These are phyloP conservation scores for Stylosanthes scabra DNA, from an alignment of 331 rosid species.

Conservation along the genomic window DNA sequence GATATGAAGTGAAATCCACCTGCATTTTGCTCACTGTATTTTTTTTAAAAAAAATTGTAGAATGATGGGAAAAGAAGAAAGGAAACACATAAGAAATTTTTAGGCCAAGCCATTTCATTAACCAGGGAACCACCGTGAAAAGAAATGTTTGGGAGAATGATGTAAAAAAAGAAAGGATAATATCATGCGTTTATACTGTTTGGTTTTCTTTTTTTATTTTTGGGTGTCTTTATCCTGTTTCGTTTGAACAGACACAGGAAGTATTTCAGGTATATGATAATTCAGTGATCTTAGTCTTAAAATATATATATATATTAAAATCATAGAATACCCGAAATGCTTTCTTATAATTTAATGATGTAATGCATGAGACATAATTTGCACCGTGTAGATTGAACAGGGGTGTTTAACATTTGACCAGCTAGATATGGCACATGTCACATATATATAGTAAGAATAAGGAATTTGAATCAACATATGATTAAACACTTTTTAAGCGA, in stretches of 20 bases:
- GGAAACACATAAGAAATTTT: background rate
- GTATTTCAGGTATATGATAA: too few species aligned
- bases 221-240: background rate
- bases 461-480: too few species aligned
- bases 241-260: background rate
- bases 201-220: background rate
- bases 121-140: background rate
- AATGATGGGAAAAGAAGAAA: too few species aligned
- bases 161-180: too few species aligned
- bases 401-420: too few species aligned
- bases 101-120: background rate
- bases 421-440: too few species aligned
- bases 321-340: too few species aligned
- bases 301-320: too few species aligned
- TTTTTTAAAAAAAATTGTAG: background rate
- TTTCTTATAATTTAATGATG: background rate
- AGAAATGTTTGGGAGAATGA: background rate
- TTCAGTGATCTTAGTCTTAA: too few species aligned
- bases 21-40: background rate
- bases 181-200: too few species aligned
- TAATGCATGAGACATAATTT: background rate
- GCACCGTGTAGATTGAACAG: background rate
- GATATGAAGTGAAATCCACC: background rate
- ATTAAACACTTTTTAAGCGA: too few species aligned
- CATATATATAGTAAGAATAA: too few species aligned